These are phyloP conservation scores for Verticillium zaregamsianum DNA, from an alignment of 2,329 filamentous ascomycete species.

Conservation along the genomic window DNA sequence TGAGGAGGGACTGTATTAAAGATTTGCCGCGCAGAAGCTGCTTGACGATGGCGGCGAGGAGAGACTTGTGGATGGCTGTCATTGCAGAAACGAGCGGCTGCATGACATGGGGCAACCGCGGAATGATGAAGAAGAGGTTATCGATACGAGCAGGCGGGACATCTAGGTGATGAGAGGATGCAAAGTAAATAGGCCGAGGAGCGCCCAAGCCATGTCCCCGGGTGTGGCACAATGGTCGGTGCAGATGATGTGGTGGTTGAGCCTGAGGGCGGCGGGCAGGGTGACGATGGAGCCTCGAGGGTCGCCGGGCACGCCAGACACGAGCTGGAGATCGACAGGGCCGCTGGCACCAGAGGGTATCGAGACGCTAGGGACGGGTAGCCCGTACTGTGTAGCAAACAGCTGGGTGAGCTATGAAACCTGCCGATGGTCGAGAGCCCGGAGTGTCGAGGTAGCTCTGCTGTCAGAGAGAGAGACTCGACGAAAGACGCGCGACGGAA, in stretches of 20 bases:
- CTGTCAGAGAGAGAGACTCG: not conserved
- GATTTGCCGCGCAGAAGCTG: constrained; percentile 57
- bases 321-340: not conserved
- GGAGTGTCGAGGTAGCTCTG: not conserved
- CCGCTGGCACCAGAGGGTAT: not conserved
- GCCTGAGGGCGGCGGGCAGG: not conserved
- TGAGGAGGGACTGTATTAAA: constrained; percentile 51
- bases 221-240: not conserved
- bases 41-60: constrained; percentile 52
- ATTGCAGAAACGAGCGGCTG: constrained; percentile 53
- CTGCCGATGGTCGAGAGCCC: not conserved
- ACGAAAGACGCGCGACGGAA: not conserved
- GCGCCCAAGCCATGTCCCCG: constrained; percentile 10
- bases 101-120: constrained; percentile 30
- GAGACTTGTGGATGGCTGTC: constrained; percentile 49
- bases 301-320: not conserved
- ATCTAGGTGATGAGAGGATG: constrained; percentile 14
- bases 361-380: not conserved
- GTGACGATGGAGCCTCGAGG: not conserved
- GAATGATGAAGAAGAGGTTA: constrained; percentile 1
- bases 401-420: not conserved
- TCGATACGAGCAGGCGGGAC: constrained; percentile 3
- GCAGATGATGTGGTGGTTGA: not conserved
- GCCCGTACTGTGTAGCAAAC: not conserved
- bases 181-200: constrained; percentile 9